phyloP scores from a whole-genome alignment of 2,329 filamentous ascomycete species.

The Aspergillus sp. region DNA sequence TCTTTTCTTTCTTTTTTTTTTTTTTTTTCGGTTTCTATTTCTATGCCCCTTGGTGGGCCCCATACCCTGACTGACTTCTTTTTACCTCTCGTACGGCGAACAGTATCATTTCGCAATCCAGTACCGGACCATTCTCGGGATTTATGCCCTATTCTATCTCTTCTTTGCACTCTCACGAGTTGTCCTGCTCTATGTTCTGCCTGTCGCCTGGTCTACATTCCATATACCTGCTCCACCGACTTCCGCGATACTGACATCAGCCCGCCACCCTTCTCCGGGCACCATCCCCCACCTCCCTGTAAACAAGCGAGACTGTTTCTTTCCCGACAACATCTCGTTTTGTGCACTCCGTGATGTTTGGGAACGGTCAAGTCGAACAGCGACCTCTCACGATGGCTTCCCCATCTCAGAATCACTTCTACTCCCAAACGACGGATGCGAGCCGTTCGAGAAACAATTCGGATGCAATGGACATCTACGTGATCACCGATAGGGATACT shows the following conservation, averaged over 20 bases:
- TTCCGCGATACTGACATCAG: slow-evolving; percentile 3
- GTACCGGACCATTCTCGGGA: not conserved
- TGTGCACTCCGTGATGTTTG: slow-evolving; percentile 16
- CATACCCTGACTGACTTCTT: not conserved
- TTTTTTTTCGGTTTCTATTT: slow-evolving; percentile 3
- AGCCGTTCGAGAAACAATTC: slow-evolving; percentile 35
- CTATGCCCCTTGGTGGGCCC: not conserved
- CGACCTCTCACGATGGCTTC: slow-evolving; percentile 19
- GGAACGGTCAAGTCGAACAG: slow-evolving; percentile 22
- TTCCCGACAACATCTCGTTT: not conserved
- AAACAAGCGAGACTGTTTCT: not conserved
- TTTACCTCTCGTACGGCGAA: not conserved
- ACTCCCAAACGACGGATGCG: slow-evolving; percentile 24
- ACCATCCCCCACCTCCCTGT: not conserved
- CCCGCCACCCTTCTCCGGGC: not conserved
- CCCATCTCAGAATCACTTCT: slow-evolving; percentile 22
- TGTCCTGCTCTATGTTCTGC: slow-evolving; percentile 6
- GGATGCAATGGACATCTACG: slow-evolving; percentile 37
- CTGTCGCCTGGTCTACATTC: slow-evolving; percentile 1
- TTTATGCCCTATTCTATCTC: not conserved
- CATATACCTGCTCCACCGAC: slow-evolving; percentile 4
- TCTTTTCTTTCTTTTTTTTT: not conserved
- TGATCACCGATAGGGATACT: slow-evolving; percentile 32
- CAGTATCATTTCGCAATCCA: slow-evolving; percentile 1
- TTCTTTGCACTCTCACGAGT: not conserved